These are phyloP conservation scores for Coemansia sp. DNA, from an alignment of 192 early-diverging fungal genomes.

Conservation along the genomic window DNA sequence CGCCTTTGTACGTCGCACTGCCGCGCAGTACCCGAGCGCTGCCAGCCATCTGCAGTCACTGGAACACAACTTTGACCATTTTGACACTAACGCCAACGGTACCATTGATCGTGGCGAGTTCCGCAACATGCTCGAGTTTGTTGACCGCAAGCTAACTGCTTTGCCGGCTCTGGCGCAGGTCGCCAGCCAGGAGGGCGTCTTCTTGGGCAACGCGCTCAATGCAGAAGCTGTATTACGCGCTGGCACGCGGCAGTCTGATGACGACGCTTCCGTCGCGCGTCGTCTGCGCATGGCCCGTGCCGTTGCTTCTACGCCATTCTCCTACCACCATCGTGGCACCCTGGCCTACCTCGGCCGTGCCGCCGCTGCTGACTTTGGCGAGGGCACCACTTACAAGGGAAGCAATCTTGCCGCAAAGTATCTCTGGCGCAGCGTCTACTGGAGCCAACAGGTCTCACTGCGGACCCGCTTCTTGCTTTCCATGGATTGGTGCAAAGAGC, in stretches of 20 bases:
- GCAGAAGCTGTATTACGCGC: conserved; percentile 9
- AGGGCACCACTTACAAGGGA: conserved; percentile 40
- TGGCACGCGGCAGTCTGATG: background rate
- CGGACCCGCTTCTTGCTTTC: conserved; percentile 77
- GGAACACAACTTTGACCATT: conserved; percentile 33
- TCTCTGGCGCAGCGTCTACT: conserved; percentile 54
- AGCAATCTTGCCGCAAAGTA: conserved; percentile 53
- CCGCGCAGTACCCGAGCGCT: conserved; percentile 28
- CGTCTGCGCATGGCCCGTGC: conserved; percentile 6
- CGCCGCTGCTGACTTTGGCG: conserved; percentile 53
- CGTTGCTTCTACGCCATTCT: conserved; percentile 55
- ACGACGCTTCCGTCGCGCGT: conserved; percentile 1
- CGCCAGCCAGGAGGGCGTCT: conserved; percentile 82
- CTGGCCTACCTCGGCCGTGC: conserved; percentile 66
- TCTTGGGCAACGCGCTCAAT: conserved; percentile 73
- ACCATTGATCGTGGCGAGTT: conserved; percentile 38
- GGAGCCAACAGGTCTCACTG: conserved; percentile 61
- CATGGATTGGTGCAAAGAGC: conserved; percentile 90
- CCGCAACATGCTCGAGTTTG: conserved; percentile 39
- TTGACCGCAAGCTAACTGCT: conserved; percentile 60
- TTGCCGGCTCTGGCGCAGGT: conserved; percentile 89
- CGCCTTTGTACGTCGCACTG: conserved; percentile 20
- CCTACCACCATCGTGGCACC: conserved; percentile 66
- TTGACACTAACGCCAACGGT: conserved; percentile 37
- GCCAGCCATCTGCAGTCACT: conserved; percentile 43